Base-by-base conservation (phyloP, 2,329 filamentous ascomycete species). In the Aureobasidium zeae region DNA sequence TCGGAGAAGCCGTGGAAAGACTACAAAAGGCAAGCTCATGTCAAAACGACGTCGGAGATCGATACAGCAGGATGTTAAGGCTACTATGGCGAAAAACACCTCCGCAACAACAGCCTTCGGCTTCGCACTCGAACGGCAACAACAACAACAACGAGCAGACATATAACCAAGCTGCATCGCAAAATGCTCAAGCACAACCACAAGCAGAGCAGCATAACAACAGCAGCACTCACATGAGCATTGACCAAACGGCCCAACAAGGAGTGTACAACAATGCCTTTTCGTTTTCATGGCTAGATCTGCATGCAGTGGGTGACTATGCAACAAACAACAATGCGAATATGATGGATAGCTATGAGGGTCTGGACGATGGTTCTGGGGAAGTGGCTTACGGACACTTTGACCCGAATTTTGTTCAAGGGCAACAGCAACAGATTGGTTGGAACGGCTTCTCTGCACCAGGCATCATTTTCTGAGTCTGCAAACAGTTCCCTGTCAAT, bases 271-370 rank as follows among this genome's bases (percentile, higher is more conserved):
- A 48, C 59, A 68, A 76, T 39, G 72, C 74, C 30, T 64, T 49
- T 61, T 71, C 74, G 31, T 79, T 79, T 57, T 77, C 74, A 0
- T 79, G 76, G 76, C 64, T 76, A 1, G 74, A 79, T 52, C 60
- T 79, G 4, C 72, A 73, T 46, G 75, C 75, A 2, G 68, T 79
- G 2, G 74, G 74, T 0, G 74, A 78, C 49, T 77, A 73, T 52
- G 71, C 57, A 2, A 56, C 56, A 2, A 55, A 56, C 45, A 59
- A 58, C 32, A 58, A 56, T 9, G 30, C 24, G 25, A 54, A 49
- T 44, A 51, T 52, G 43, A 51, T 57, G 54, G 52, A 52, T 35
- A 49, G 52, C 16, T 48, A 57, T 16, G 56, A 58, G 38, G 48
- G 52, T 9, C 51, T 55, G 15, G 56, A 59, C 12, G 53, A 56